These are phyloP conservation scores for Candida sanyaensis DNA, from an alignment of 1,139 yeast species.

Conservation along the genomic window DNA sequence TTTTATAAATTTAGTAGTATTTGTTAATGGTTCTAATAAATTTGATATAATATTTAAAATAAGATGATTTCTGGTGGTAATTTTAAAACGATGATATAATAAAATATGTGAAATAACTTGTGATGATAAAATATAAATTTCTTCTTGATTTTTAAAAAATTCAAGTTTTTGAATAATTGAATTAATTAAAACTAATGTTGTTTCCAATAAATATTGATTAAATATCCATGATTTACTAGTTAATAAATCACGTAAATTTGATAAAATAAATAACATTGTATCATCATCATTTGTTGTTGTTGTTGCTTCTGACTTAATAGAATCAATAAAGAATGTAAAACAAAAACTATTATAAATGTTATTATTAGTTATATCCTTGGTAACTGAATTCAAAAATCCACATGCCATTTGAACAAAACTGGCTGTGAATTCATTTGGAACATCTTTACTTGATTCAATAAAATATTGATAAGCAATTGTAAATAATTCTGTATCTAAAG, in stretches of 20 bases:
- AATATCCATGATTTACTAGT: constrained; percentile 58
- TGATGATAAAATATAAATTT: constrained; percentile 36
- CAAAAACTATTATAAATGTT: neutral
- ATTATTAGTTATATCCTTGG: constrained; percentile 8
- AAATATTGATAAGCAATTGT: constrained; percentile 7
- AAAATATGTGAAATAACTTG: constrained; percentile 57
- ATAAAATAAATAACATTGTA: constrained; percentile 13
- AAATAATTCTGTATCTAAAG: constrained; percentile 13
- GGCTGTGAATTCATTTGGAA: constrained; percentile 6
- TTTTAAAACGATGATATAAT: constrained; percentile 67
- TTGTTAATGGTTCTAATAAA: constrained; percentile 49
- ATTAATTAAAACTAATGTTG: constrained; percentile 9
- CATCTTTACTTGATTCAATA: constrained; percentile 1
- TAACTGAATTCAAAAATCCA: constrained; percentile 9
- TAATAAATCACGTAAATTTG: constrained; percentile 38
- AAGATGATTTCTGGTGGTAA: constrained; percentile 73
- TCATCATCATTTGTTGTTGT: neutral
- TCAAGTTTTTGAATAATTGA: neutral
- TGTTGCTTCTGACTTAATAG: constrained; percentile 2
- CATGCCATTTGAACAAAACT: constrained; percentile 13
- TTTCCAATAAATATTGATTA: constrained; percentile 69
- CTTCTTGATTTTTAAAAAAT: constrained; percentile 8
- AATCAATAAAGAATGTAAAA: constrained; percentile 5
- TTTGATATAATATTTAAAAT: constrained; percentile 49
- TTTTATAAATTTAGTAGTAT: constrained; percentile 10